phyloP scores from a whole-genome alignment of 2,329 filamentous ascomycete genomes.

The Penicillium sp. region DNA sequence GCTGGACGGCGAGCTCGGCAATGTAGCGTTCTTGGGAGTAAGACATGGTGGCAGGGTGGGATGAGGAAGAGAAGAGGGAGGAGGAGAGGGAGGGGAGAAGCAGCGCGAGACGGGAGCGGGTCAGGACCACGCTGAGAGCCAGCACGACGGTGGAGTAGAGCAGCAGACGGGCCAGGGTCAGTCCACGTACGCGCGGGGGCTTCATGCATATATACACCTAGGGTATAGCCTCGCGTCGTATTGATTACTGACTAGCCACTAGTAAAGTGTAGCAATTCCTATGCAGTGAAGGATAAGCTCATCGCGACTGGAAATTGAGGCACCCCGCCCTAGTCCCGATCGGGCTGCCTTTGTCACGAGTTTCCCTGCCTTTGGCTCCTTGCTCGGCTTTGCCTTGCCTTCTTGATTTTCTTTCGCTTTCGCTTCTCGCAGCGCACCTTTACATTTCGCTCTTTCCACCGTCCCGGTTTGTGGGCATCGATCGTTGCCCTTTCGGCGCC shows the following conservation, averaged over 20 bases:
- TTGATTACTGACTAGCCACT: neutral
- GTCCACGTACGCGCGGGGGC: conserved; percentile 16
- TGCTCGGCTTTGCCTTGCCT: neutral
- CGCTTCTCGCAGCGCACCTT: too few relatives aligned
- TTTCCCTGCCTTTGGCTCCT: neutral
- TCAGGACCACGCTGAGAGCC: conserved; percentile 45
- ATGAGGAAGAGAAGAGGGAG: conserved; percentile 29
- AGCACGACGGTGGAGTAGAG: conserved; percentile 48
- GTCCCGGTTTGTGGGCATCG: neutral
- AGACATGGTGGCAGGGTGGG: conserved; percentile 42
- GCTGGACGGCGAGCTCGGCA: conserved; percentile 86
- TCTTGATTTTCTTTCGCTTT: neutral
- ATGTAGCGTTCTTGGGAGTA: conserved; percentile 81
- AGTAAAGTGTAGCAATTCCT: too few relatives aligned
- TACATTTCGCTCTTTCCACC: too few relatives aligned
- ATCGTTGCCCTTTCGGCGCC: neutral
- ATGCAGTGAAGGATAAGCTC: too few relatives aligned
- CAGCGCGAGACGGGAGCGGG: conserved; percentile 46
- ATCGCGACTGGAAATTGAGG: neutral
- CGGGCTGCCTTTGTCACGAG: neutral
- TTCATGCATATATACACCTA: conserved; percentile 7
- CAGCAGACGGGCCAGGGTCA: conserved; percentile 38
- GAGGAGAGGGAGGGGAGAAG: conserved; percentile 38
- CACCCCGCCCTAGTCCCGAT: neutral
- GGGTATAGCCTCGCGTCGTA: neutral